Evolutionary conservation across 2,329 filamentous ascomycete genomes (phyloP).

Genomic region (Nemania sp.): DNA sequence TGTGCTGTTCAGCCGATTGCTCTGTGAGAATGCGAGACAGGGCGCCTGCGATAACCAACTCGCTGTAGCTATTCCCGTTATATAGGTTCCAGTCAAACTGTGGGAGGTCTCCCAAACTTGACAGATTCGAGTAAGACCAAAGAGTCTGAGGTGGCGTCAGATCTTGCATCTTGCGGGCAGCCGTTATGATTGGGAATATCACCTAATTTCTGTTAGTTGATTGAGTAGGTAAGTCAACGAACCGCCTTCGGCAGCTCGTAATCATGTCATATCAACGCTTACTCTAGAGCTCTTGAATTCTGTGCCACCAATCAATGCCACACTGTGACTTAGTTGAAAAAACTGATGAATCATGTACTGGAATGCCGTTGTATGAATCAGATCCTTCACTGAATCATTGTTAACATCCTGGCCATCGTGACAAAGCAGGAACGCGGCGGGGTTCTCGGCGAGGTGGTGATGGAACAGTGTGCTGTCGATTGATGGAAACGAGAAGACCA

Average conservation of each 20-base stretch:
- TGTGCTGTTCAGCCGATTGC: background rate
- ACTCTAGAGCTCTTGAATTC: constrained; percentile 29
- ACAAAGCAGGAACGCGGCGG: constrained; percentile 69
- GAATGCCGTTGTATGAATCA: background rate
- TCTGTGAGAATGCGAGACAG: constrained; percentile 5
- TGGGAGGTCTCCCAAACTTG: background rate
- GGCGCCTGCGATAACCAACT: constrained; percentile 8
- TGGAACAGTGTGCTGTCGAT: constrained; percentile 54
- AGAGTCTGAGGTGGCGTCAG: background rate
- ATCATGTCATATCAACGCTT: constrained; percentile 1
- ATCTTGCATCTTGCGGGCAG: background rate
- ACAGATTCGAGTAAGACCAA: background rate
- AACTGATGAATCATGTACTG: constrained; percentile 26
- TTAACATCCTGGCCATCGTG: constrained; percentile 70
- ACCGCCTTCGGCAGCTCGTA: background rate
- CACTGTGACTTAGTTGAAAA: constrained; percentile 17
- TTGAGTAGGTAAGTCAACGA: background rate
- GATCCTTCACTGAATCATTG: background rate
- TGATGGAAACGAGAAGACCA: constrained; percentile 47
- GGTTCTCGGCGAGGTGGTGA: constrained; percentile 56
- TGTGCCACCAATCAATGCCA: constrained; percentile 19
- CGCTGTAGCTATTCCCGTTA: constrained; percentile 17
- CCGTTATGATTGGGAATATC: constrained; percentile 20
- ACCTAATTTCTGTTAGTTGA: constrained; percentile 11
- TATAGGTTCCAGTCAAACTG: constrained; percentile 9